Evolutionary conservation across 805 yeast species (phyloP).

Genomic region (Martiniozyma abietophila): DNA sequence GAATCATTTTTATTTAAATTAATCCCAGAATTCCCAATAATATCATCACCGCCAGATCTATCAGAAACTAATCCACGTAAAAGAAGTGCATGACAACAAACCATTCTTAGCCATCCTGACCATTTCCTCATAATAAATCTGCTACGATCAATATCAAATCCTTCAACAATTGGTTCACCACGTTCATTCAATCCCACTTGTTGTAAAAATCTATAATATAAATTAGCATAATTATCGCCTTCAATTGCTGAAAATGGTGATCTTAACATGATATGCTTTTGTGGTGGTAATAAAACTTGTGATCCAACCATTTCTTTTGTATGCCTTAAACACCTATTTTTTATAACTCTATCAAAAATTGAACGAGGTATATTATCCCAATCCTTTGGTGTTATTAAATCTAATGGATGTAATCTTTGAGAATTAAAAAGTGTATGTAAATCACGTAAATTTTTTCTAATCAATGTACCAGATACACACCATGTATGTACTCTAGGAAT

Average conservation of each 20-base stretch:
- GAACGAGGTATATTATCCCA: constrained; percentile 23
- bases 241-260: constrained; percentile 78
- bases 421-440: constrained; percentile 64
- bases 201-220: constrained; percentile 48
- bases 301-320: constrained; percentile 74
- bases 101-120: constrained; percentile 61
- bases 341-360: constrained; percentile 46
- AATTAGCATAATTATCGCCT: constrained; percentile 67
- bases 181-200: constrained; percentile 45
- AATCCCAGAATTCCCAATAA: constrained; percentile 6
- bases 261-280: constrained; percentile 57
- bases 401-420: constrained; percentile 59
- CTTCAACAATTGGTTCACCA: constrained; percentile 40
- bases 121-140: constrained; percentile 51
- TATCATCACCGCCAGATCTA: constrained; percentile 8
- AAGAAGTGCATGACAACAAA: constrained; percentile 71
- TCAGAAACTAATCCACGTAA: constrained; percentile 11
- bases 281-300: constrained; percentile 74
- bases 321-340: constrained; percentile 57
- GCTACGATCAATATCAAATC: constrained; percentile 39
- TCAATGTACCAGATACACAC: constrained; percentile 97
- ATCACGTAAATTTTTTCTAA: constrained; percentile 57
- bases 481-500: constrained; percentile 85
- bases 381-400: constrained; percentile 18
- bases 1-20: constrained; percentile 8